Base-by-base conservation (phyloP, 2,329 filamentous ascomycete species). In the Scopulariopsis brevicaulis region DNA sequence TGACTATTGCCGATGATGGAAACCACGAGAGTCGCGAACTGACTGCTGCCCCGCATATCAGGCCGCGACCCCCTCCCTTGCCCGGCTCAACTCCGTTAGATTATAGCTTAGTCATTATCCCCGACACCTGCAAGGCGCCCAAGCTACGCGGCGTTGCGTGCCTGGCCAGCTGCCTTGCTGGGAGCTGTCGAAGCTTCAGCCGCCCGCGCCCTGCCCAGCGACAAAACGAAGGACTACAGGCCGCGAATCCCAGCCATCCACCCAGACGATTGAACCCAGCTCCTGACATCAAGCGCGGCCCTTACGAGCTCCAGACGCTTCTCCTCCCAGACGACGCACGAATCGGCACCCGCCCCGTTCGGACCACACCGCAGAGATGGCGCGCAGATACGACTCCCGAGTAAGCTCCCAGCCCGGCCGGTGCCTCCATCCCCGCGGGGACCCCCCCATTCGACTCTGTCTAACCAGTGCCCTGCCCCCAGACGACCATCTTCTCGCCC, bases 401-500 rank as follows among this genome's bases (percentile, higher is more conserved):
- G 92, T 96, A 50, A 50, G 81, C 74, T 86, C 77, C 72, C 64
- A 62, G 62, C 77, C 72, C 64, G 62, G 62, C 25, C 35, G 58
- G 59, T 60, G 58, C 59, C 18, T 61, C 62, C 63, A 59, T 59
- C 59, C 57, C 59, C 69, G 58, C 51, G 56, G 60, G 56, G 46
- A 64, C 69, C 61, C 65, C n/a, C 52, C 43, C 60, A 59, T 50
- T 43, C 1, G 12, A 1, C 48, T 43, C 3, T 32, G n/a, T 43
- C 54, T 55, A 25, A 54, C 43, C 20, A 46, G 7, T 20, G 20
- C 25, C 10, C 18, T n/a, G 48, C 46, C 58, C 48, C 63, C 67
- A 96, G 92, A 99, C 94, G 67, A 99, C 94, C 72, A 99, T 99
- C 83, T 99, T 99, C 85, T 99, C 94, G 61, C 94, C 94, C 60